These are phyloP conservation scores for Nadsonia commutata DNA, from an alignment of 1,139 yeast genomes.

Conservation along the genomic window DNA sequence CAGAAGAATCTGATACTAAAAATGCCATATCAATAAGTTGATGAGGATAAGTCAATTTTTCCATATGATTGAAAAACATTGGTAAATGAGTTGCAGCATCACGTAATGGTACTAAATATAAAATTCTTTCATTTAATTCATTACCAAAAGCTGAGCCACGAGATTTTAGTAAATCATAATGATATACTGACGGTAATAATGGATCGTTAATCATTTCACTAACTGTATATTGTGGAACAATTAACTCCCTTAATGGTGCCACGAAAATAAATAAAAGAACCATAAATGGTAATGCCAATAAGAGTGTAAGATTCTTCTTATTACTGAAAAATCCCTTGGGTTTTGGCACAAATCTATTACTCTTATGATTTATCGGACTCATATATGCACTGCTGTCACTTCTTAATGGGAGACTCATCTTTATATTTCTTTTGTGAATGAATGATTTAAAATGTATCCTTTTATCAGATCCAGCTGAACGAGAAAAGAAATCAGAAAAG, in stretches of 20 bases:
- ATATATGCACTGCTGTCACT: neutral
- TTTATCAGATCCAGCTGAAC: neutral
- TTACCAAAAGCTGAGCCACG: slow-evolving; percentile 41
- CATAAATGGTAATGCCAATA: neutral
- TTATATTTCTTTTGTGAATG: too few relatives aligned
- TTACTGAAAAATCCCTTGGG: neutral
- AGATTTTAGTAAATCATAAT: slow-evolving; percentile 38
- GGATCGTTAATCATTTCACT: neutral
- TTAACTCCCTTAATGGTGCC: neutral
- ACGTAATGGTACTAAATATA: slow-evolving; percentile 54
- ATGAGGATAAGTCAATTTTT: slow-evolving; percentile 50
- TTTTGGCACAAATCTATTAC: neutral
- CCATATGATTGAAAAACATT: slow-evolving; percentile 49
- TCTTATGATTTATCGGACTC: neutral
- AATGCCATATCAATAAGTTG: slow-evolving; percentile 50
- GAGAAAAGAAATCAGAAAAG: too few relatives aligned
- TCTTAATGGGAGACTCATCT: neutral
- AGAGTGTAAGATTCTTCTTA: neutral
- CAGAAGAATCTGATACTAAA: slow-evolving; percentile 52
- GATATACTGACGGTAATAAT: slow-evolving; percentile 25
- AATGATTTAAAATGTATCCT: too few relatives aligned
- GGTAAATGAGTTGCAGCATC: slow-evolving; percentile 58
- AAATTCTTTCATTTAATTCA: slow-evolving; percentile 41
- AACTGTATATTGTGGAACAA: neutral
- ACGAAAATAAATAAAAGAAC: neutral